Percentiles rank a stretch among this genome's conserved stretches.
phyloP scores from a whole-genome alignment of 495 filamentous ascomycete species.

The Neurospora tetraspora region DNA sequence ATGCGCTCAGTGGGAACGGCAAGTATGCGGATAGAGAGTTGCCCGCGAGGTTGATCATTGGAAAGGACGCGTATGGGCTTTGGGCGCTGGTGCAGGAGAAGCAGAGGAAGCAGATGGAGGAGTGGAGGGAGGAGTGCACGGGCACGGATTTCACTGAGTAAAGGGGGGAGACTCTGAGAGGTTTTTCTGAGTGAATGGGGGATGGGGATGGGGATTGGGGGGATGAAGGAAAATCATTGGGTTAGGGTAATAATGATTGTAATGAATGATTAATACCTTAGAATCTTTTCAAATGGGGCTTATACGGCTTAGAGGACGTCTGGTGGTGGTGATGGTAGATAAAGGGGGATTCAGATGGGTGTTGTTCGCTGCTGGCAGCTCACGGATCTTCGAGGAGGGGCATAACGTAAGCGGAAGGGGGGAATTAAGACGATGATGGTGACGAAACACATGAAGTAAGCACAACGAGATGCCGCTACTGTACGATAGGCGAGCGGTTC shows the following conservation, averaged over 20 bases:
- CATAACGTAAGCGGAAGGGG: background rate
- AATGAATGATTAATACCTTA: background rate
- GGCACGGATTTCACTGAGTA: background rate
- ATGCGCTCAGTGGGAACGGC: background rate
- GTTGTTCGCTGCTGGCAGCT: background rate
- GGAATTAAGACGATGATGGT: background rate
- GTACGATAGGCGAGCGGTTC: too few species aligned
- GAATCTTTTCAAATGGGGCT: background rate
- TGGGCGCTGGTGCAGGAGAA: background rate
- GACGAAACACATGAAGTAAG: background rate
- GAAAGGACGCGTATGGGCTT: background rate
- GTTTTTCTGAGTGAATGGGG: background rate
- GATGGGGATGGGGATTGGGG: background rate
- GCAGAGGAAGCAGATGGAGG: background rate
- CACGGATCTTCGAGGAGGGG: background rate
- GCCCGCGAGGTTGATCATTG: background rate
- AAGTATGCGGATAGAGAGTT: background rate
- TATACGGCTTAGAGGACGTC: background rate
- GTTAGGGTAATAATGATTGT: background rate
- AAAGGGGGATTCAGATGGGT: background rate
- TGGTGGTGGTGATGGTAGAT: background rate
- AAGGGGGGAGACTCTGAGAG: background rate
- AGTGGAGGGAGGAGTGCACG: background rate
- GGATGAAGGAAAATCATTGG: background rate
- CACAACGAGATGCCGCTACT: background rate